Evolutionary conservation across 352 stramenopile species (phyloP).

Genomic region (Globisporangium radiosum): DNA sequence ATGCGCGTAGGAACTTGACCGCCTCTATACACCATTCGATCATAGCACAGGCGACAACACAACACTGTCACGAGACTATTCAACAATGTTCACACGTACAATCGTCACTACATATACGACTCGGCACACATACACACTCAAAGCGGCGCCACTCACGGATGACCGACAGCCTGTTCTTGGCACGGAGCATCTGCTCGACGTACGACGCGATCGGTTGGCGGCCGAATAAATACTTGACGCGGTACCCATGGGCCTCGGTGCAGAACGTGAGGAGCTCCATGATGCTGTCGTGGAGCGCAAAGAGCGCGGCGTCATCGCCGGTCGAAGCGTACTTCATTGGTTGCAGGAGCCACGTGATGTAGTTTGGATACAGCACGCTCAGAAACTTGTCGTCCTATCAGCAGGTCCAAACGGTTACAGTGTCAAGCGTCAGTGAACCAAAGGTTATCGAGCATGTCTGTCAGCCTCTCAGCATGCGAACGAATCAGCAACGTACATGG

Average conservation of each 20-base stretch:
- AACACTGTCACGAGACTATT: too few species aligned
- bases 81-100: too few species aligned
- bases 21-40: slow-evolving; percentile 29
- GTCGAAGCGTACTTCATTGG: slow-evolving; percentile 59
- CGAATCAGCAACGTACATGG: slow-evolving; percentile 30
- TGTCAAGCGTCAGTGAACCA: background rate
- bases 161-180: slow-evolving; percentile 80
- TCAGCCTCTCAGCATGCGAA: background rate
- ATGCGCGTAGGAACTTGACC: slow-evolving; percentile 74
- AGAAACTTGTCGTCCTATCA: slow-evolving; percentile 81
- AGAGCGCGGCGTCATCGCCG: slow-evolving; percentile 43
- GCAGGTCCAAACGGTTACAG: background rate
- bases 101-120: too few species aligned
- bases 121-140: too few species aligned
- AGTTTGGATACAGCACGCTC: slow-evolving; percentile 82
- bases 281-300: slow-evolving; percentile 75
- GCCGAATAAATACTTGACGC: slow-evolving; percentile 84
- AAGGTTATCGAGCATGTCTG: too few species aligned
- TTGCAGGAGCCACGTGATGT: slow-evolving; percentile 83
- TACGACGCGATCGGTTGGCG: slow-evolving; percentile 70
- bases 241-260: slow-evolving; percentile 78
- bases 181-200: slow-evolving; percentile 64
- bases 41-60: background rate
- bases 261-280: slow-evolving; percentile 85
- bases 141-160: slow-evolving; percentile 44